phyloP scores from a whole-genome alignment of 441 rosid species.

The Syzygium malaccense region DNA sequence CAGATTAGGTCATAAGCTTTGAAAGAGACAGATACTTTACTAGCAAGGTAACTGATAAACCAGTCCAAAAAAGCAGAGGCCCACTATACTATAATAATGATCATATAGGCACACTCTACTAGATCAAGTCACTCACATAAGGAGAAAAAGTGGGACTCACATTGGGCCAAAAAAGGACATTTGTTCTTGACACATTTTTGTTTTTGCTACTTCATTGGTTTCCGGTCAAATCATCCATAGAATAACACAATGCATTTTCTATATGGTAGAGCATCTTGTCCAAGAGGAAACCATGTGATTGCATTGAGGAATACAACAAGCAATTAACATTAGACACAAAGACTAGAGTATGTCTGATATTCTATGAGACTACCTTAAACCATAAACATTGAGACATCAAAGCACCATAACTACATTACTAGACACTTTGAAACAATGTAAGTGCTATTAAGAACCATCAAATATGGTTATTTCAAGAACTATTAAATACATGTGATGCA shows the following conservation, averaged over 20 bases:
- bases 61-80: neutral
- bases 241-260: neutral
- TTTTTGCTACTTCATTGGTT: neutral
- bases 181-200: neutral
- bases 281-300: neutral
- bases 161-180: neutral
- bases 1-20: neutral
- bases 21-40: neutral
- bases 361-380: neutral
- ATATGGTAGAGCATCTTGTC: neutral
- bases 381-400: neutral
- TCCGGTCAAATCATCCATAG: neutral
- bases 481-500: neutral
- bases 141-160: neutral
- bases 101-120: neutral
- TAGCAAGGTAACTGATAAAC: neutral
- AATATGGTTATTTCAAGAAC: neutral
- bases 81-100: neutral
- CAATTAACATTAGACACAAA: neutral
- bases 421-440: neutral
- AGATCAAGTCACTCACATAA: neutral
- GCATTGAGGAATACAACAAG: neutral
- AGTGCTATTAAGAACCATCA: neutral
- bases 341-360: neutral
- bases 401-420: neutral